Conservation (phyloP, 352 stramenopile species). For the Phytopythium aichiense region DNA sequence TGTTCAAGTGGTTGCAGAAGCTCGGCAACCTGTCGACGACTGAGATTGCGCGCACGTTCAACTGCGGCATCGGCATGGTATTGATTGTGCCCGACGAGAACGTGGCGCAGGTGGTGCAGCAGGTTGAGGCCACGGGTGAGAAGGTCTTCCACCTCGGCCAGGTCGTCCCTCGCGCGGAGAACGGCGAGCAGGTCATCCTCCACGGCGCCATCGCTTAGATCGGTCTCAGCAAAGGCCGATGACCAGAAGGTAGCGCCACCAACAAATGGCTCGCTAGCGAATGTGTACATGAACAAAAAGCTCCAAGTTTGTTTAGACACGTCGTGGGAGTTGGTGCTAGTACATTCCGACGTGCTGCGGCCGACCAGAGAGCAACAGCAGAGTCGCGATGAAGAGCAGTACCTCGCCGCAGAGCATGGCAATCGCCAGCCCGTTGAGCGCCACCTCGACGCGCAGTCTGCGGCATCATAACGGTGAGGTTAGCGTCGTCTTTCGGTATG, state of each 20-base stretch:
- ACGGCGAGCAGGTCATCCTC: constrained; percentile 85
- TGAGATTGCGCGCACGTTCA: constrained; percentile 98
- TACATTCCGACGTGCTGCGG: neutral
- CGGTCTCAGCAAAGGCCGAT: no score
- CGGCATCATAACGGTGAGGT: no score
- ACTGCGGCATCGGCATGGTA: constrained; percentile 99
- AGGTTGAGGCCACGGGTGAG: constrained; percentile 85
- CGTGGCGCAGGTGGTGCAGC: constrained; percentile 82
- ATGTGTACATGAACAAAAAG: constrained; percentile 4
- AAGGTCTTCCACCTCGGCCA: constrained; percentile 89
- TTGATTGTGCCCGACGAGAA: constrained; percentile 91
- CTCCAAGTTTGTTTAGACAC: neutral
- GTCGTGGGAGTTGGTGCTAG: neutral
- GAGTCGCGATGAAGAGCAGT: constrained; percentile 39
- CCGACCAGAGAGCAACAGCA: constrained; percentile 30
- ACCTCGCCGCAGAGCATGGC: constrained; percentile 51
- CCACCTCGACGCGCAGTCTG: constrained; percentile 54
- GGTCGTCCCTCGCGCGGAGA: constrained; percentile 49
- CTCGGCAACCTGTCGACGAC: constrained; percentile 89
- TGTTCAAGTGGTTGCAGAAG: constrained; percentile 98
- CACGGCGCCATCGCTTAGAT: constrained; percentile 59
- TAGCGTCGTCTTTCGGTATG: no score
- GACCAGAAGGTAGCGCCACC: neutral
- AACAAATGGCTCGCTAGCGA: neutral
- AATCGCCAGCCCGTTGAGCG: constrained; percentile 63